phyloP scores from a whole-genome alignment of 2,329 filamentous ascomycete species.

The Chaetomium sp. region DNA sequence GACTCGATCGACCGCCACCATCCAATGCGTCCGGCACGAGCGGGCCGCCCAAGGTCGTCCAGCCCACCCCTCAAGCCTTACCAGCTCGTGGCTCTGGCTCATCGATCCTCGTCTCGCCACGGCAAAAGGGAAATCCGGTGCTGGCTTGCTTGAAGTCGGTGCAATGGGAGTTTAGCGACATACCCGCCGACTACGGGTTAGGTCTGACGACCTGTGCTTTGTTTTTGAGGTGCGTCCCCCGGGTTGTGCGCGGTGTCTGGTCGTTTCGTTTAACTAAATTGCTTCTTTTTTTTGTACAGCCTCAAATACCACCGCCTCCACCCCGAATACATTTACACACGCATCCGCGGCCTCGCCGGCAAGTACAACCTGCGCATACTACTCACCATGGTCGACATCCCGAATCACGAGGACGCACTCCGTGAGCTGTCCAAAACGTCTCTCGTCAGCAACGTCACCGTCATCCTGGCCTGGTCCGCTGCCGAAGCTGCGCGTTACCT shows the following conservation, averaged over 20 bases:
- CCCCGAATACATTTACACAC: constrained; percentile 94
- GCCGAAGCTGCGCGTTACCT: constrained; percentile 90
- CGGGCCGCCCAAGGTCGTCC: constrained; percentile 56
- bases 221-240: constrained; percentile 58
- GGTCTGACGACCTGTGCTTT: constrained; percentile 83
- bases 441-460: constrained; percentile 83
- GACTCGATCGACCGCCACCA: constrained; percentile 46
- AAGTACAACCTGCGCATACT: constrained; percentile 83
- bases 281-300: constrained; percentile 30
- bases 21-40: constrained; percentile 26
- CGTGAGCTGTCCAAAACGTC: constrained; percentile 90
- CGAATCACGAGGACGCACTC: constrained; percentile 83
- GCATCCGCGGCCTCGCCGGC: constrained; percentile 76
- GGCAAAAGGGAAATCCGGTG: constrained; percentile 93
- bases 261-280: neutral
- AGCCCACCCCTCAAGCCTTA: constrained; percentile 84
- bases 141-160: constrained; percentile 73
- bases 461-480: constrained; percentile 91
- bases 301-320: constrained; percentile 97
- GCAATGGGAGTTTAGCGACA: constrained; percentile 95
- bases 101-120: constrained; percentile 80
- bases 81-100: constrained; percentile 59
- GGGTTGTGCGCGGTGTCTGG: no score
- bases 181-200: constrained; percentile 88
- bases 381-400: constrained; percentile 88